Base-by-base conservation (phyloP, 176 grass and related monocot genomes). In the Lolium multiflorum region DNA sequence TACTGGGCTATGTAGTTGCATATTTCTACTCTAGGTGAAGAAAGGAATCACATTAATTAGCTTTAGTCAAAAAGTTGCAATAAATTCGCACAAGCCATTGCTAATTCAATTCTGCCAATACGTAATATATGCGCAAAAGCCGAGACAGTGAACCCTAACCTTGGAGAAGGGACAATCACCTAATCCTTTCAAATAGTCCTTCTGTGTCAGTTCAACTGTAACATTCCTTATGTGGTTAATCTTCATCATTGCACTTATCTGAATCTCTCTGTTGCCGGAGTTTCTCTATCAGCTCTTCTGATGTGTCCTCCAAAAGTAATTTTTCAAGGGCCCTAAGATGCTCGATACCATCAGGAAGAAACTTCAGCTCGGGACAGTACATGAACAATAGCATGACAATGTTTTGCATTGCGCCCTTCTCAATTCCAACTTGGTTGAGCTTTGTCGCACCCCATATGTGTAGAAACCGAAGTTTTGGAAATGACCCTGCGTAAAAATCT, bases 241-340 rank as follows among this genome's bases (percentile, higher is more conserved):
- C 67, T 43, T 70, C 37, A 11, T 43, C 37, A 0, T 1, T 70
- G 17, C 7, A 70, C 5, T 70, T 4, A 43, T 70, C 9, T n/a
- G 9, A 41, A 70, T 70, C 35, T 70, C 66, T 57, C 54, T 58
- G 17, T 13, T 7, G 35, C 7, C 16, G 15, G 3, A 69, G 35
- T 0, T 69, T 69, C 31, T 69, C 8, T 4, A 39, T 69, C 1
- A 69, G 7, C 15, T 69, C 35, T 39, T 69, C 16, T 39, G 15
- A 69, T 0, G 16, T 39, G 35, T 69, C 65, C 0, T 10, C 0
- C 16, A 69, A 8, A 9, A 0, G 0, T 39, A 69, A 69, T 69
- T 11, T 69, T 13, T 39, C 35, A 38, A 39, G 31, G 35, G 15
- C 65, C 31, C 31, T 9, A 18, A 69, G 35, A 1, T 69, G 35